A percentile compares a stretch with the other conserved stretches of the same genome.
phyloP scores from a whole-genome alignment of 805 yeast species.

The Lachancea nothofagi region DNA sequence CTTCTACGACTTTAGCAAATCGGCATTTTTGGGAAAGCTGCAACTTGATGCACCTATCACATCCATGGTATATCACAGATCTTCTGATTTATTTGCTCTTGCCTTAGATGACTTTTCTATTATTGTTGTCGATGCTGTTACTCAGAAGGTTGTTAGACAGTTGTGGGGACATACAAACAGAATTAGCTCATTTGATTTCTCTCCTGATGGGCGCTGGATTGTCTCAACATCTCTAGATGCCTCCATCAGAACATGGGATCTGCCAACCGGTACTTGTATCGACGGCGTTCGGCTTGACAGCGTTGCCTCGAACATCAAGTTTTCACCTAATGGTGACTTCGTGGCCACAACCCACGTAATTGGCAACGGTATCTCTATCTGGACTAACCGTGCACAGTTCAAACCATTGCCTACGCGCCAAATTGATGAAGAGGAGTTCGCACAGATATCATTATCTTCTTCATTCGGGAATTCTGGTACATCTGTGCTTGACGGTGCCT shows the following conservation, averaged over 20 bases:
- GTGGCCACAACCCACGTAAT: constrained; percentile 89
- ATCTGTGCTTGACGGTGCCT: constrained; percentile 71
- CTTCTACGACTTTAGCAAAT: constrained; percentile 75
- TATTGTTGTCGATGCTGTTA: constrained; percentile 73
- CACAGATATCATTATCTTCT: constrained; percentile 60
- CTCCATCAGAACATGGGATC: constrained; percentile 92
- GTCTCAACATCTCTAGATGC: constrained; percentile 78
- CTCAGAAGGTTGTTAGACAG: constrained; percentile 79
- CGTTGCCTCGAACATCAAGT: constrained; percentile 74
- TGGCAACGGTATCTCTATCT: constrained; percentile 82
- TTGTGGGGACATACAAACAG: constrained; percentile 86
- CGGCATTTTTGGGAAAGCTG: constrained; percentile 60
- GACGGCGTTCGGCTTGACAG: constrained; percentile 77
- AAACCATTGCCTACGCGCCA: constrained; percentile 68
- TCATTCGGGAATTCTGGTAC: constrained; percentile 74
- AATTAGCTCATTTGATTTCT: constrained; percentile 80
- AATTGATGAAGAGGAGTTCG: constrained; percentile 69
- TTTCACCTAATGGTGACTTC: constrained; percentile 84
- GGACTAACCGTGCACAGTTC: constrained; percentile 91
- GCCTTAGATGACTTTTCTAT: constrained; percentile 83
- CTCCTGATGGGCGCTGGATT: constrained; percentile 95
- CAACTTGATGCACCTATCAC: constrained; percentile 75
- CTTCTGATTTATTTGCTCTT: constrained; percentile 79
- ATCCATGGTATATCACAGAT: constrained; percentile 65
- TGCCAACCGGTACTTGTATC: constrained; percentile 94